Conservation (phyloP, 306 rosid species). For the Ochetophila trinervis region DNA sequence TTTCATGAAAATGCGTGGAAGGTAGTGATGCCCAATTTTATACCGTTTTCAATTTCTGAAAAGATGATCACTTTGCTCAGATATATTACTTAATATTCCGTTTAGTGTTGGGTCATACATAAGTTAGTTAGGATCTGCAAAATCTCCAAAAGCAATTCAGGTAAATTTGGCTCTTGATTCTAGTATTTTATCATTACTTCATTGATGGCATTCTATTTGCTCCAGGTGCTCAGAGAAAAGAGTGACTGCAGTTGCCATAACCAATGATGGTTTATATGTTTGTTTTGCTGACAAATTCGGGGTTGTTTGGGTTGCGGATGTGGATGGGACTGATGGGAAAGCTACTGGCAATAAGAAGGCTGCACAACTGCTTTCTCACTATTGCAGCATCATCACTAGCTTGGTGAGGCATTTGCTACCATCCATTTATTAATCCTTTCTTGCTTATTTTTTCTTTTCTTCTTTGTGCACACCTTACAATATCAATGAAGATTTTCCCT, state of each 20-base stretch:
- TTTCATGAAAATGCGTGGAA: neutral
- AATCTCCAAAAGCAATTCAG: neutral
- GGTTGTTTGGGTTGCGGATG: conserved; percentile 78
- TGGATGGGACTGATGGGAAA: conserved; percentile 37
- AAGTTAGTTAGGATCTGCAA: neutral
- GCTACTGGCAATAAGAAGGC: conserved; percentile 45
- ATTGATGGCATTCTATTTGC: conserved; percentile 8
- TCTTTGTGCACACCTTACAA: too few relatives aligned
- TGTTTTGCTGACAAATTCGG: conserved; percentile 97
- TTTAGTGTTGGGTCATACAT: neutral
- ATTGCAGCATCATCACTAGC: conserved; percentile 91
- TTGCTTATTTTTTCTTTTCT: neutral
- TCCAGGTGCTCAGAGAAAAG: conserved; percentile 82
- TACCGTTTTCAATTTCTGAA: too few relatives aligned
- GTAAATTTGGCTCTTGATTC: neutral
- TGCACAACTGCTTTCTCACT: conserved; percentile 68
- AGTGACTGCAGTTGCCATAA: conserved; percentile 79
- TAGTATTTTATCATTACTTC: too few relatives aligned
- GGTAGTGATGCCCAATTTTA: neutral
- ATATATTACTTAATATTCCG: neutral
- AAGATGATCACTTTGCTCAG: neutral
- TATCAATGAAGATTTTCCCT: too few relatives aligned
- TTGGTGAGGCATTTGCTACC: conserved; percentile 48
- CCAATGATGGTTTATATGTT: conserved; percentile 54
- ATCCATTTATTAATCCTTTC: neutral